These are phyloP conservation scores for Acanthamoeba lugdunensis DNA, from an alignment of 208 protist genomes.

Conservation along the genomic window DNA sequence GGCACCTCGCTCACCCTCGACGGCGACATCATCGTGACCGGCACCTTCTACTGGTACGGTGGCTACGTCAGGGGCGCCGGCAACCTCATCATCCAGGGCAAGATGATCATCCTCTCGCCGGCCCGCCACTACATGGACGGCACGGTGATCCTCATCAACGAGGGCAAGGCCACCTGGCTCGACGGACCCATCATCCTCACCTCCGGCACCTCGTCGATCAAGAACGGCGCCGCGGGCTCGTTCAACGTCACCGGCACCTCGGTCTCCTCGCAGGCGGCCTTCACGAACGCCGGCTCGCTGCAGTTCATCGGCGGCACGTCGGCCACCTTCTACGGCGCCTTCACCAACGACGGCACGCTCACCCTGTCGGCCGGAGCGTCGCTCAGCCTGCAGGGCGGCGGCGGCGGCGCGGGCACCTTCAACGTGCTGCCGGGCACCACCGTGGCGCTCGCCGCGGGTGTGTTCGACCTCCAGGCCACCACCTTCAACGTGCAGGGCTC, in stretches of 20 bases:
- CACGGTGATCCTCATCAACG: constrained; percentile 55
- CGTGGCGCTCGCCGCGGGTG: neutral
- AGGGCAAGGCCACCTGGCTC: constrained; percentile 48
- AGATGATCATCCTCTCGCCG: constrained; percentile 62
- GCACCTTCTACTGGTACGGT: constrained; percentile 72
- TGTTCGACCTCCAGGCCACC: constrained; percentile 42
- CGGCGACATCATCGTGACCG: constrained; percentile 69
- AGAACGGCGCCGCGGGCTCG: constrained; percentile 10
- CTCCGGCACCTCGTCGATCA: constrained; percentile 12
- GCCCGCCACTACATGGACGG: constrained; percentile 65
- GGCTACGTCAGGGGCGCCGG: constrained; percentile 70
- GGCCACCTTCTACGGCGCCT: constrained; percentile 17
- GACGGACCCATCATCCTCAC: constrained; percentile 43
- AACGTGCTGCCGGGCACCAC: neutral
- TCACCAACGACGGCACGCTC: constrained; percentile 36
- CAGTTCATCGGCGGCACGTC: constrained; percentile 3
- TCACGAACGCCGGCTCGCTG: constrained; percentile 5
- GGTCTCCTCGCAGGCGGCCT: constrained; percentile 50
- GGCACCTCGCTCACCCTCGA: constrained; percentile 69
- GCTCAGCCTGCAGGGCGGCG: neutral
- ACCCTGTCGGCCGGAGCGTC: neutral
- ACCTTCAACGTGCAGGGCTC: constrained; percentile 61
- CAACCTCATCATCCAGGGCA: constrained; percentile 54
- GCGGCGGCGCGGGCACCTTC: constrained; percentile 21
- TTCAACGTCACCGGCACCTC: constrained; percentile 43